phyloP scores from a whole-genome alignment of 495 filamentous ascomycete genomes.

The Aspergillus incahuasiensis region DNA sequence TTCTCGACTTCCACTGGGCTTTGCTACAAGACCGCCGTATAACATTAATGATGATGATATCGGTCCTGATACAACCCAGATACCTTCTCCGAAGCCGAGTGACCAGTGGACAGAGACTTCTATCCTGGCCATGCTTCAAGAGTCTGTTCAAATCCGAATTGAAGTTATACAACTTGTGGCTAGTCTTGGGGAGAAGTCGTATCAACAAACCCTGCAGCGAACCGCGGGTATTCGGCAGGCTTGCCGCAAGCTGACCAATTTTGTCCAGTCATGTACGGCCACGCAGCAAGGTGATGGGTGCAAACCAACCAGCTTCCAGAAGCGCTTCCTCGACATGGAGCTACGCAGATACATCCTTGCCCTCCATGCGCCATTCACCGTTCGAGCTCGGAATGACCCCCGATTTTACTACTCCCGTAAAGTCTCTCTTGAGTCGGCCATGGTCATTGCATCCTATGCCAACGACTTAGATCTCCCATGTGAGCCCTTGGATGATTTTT shows the following conservation, averaged over 20 bases:
- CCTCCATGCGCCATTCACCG: constrained; percentile 43
- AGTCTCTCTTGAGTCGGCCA: constrained; percentile 35
- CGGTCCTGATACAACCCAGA: constrained; percentile 21
- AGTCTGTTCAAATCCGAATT: constrained; percentile 36
- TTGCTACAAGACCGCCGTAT: constrained; percentile 23
- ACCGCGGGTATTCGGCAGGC: constrained; percentile 5
- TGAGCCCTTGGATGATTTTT: constrained; percentile 10
- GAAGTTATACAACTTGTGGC: constrained; percentile 34
- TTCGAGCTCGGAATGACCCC: constrained; percentile 35
- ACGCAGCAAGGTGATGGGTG: neutral
- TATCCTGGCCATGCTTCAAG: constrained; percentile 38
- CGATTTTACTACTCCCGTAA: constrained; percentile 46
- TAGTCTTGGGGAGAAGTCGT: constrained; percentile 31
- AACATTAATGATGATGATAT: neutral
- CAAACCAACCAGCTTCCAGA: constrained; percentile 10
- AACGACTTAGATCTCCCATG: constrained; percentile 11
- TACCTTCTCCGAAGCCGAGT: constrained; percentile 31
- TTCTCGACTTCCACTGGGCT: constrained; percentile 44
- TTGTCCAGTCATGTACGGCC: constrained; percentile 4
- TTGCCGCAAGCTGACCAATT: constrained; percentile 16
- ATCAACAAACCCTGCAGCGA: constrained; percentile 28
- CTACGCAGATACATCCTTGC: constrained; percentile 42
- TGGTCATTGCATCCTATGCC: constrained; percentile 21
- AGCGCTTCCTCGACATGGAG: constrained; percentile 32
- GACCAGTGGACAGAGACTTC: constrained; percentile 41